Percentiles rank a stretch among this genome's conserved stretches.
Conservation (phyloP, 202 grass and related monocot species). For the Alloteropsis angusta region DNA sequence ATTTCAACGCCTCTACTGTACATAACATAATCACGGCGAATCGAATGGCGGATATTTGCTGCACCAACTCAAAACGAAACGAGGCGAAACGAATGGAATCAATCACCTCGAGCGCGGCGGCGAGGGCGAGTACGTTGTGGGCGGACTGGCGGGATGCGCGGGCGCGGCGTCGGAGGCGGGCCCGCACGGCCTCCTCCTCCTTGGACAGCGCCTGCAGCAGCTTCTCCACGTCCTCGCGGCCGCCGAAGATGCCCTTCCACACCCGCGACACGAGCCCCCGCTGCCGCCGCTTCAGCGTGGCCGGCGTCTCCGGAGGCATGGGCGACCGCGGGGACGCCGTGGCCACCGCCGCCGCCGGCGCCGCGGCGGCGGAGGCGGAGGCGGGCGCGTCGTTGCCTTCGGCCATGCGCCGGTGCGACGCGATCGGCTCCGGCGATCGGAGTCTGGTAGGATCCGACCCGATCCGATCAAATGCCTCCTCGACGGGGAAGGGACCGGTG, state of each 20-base stretch:
- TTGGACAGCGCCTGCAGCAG: conserved; percentile 69
- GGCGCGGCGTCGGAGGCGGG: conserved; percentile 56
- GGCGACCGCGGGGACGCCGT: conserved; percentile 24
- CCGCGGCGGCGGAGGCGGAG: not conserved
- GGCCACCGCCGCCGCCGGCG: not conserved
- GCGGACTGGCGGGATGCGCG: conserved; percentile 53
- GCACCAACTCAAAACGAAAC: not conserved
- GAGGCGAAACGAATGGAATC: not conserved
- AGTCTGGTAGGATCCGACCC: not conserved
- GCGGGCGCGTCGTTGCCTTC: conserved; percentile 23
- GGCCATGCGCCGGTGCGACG: conserved; percentile 26
- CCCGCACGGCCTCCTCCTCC: conserved; percentile 64
- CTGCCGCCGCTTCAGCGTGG: conserved; percentile 44
- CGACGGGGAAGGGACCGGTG: not conserved
- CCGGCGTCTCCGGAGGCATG: conserved; percentile 19
- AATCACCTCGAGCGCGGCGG: conserved; percentile 54
- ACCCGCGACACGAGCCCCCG: conserved; percentile 53
- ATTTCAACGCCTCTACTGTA: not conserved
- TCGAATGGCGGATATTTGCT: not conserved
- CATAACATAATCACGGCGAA: not conserved
- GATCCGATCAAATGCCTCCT: not conserved
- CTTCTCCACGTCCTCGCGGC: conserved; percentile 73
- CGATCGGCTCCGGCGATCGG: not conserved
- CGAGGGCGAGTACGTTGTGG: conserved; percentile 58
- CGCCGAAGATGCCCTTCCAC: conserved; percentile 64